Evolutionary conservation across 805 yeast species (phyloP).

Genomic region (Candida patagonica): DNA sequence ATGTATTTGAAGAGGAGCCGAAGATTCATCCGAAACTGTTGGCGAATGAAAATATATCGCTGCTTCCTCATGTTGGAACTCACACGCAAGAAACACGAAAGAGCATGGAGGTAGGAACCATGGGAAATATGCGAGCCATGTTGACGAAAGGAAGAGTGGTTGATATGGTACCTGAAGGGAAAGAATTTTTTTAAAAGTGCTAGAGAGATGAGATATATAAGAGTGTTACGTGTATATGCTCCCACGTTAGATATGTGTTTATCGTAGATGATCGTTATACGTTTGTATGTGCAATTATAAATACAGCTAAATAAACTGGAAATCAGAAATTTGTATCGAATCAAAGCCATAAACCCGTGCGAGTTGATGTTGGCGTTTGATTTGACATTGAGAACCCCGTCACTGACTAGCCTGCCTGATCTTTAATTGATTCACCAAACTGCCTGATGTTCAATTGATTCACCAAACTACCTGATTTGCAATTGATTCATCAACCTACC

Average conservation of each 20-base stretch:
- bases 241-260: not conserved
- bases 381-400: too few relatives aligned
- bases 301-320: too few relatives aligned
- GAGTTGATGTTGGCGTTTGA: too few relatives aligned
- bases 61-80: conserved; percentile 50
- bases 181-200: not conserved
- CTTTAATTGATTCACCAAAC: too few relatives aligned
- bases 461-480: too few relatives aligned
- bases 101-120: conserved; percentile 73
- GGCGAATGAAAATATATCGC: conserved; percentile 36
- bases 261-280: too few relatives aligned
- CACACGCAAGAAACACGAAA: conserved; percentile 36
- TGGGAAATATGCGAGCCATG: conserved; percentile 53
- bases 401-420: too few relatives aligned
- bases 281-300: too few relatives aligned
- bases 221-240: not conserved
- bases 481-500: too few relatives aligned
- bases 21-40: conserved; percentile 39
- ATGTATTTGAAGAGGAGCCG: conserved; percentile 56
- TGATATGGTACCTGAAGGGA: conserved; percentile 67
- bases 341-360: too few relatives aligned
- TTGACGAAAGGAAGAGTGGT: conserved; percentile 59
- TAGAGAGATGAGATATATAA: not conserved
- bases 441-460: too few relatives aligned
- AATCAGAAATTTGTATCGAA: too few relatives aligned